Conservation (phyloP, 371 early-diverging fungal genomes). For the Mortierella sp. region DNA sequence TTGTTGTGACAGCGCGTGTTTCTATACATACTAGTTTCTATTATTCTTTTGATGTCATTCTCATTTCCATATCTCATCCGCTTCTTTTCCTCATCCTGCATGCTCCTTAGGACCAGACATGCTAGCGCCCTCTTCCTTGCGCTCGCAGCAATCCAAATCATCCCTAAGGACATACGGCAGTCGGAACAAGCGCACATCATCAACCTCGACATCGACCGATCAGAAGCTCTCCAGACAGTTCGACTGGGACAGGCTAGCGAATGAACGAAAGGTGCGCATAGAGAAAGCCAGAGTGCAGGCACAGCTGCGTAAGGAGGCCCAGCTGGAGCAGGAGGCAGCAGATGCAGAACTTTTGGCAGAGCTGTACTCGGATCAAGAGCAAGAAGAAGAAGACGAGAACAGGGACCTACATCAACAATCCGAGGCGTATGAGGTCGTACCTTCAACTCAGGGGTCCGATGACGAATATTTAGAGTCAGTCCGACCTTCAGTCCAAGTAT, state of each 20-base stretch:
- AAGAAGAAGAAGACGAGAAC: not conserved
- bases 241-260: conserved; percentile 38
- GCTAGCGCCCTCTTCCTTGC: conserved; percentile 43
- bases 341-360: conserved; percentile 2
- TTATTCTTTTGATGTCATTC: too few species aligned
- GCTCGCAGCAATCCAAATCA: conserved; percentile 32
- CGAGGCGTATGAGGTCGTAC: not conserved
- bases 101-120: conserved; percentile 25
- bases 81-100: not conserved
- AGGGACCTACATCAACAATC: not conserved
- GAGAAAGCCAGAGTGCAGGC: conserved; percentile 10
- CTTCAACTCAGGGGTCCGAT: not conserved
- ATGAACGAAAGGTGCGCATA: conserved; percentile 30
- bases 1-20: too few species aligned
- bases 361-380: conserved; percentile 18
- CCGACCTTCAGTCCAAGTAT: too few species aligned
- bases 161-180: conserved; percentile 39
- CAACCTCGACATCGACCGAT: not conserved
- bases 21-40: too few species aligned
- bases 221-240: conserved; percentile 6
- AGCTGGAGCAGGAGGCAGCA: not conserved
- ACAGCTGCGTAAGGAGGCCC: not conserved
- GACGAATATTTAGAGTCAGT: too few species aligned
- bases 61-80: too few species aligned
- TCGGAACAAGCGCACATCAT: conserved; percentile 10